These are phyloP conservation scores for Fusarium pininemorale DNA, from an alignment of 2,329 filamentous ascomycete species.

Conservation along the genomic window DNA sequence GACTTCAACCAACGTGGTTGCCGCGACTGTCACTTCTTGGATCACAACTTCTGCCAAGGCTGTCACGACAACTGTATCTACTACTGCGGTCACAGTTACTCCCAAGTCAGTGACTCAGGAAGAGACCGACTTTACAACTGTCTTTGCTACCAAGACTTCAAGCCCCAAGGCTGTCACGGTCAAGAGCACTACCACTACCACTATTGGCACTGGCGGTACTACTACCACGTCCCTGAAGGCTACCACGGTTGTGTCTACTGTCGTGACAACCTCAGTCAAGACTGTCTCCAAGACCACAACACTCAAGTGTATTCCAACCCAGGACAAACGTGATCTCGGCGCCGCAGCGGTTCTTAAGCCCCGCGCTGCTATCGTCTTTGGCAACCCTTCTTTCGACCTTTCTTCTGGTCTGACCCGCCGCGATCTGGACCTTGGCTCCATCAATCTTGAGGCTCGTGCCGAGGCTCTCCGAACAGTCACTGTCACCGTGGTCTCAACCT, in stretches of 20 bases:
- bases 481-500: constrained; percentile 18
- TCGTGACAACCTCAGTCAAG: constrained; percentile 35
- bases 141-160: constrained; percentile 24
- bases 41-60: constrained; percentile 23
- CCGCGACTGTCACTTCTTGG: constrained; percentile 27
- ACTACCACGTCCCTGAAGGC: constrained; percentile 37
- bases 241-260: constrained; percentile 32
- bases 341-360: neutral
- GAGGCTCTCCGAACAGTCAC: constrained; percentile 16
- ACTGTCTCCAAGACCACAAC: constrained; percentile 32
- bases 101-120: constrained; percentile 37
- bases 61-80: constrained; percentile 23
- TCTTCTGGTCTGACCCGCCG: constrained; percentile 11
- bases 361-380: constrained; percentile 18
- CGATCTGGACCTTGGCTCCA: constrained; percentile 12
- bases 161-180: constrained; percentile 33
- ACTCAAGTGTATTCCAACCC: constrained; percentile 30
- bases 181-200: constrained; percentile 31
- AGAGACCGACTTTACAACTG: constrained; percentile 17
- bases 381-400: constrained; percentile 17
- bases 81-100: constrained; percentile 30
- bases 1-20: constrained; percentile 29
- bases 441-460: constrained; percentile 16
- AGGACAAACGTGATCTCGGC: constrained; percentile 21
- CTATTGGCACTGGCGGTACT: constrained; percentile 26